A percentile compares a stretch with the other conserved stretches of the same genome.
Evolutionary conservation across 108 stramenopile species (phyloP).

Genomic region (Seminavis robusta): DNA sequence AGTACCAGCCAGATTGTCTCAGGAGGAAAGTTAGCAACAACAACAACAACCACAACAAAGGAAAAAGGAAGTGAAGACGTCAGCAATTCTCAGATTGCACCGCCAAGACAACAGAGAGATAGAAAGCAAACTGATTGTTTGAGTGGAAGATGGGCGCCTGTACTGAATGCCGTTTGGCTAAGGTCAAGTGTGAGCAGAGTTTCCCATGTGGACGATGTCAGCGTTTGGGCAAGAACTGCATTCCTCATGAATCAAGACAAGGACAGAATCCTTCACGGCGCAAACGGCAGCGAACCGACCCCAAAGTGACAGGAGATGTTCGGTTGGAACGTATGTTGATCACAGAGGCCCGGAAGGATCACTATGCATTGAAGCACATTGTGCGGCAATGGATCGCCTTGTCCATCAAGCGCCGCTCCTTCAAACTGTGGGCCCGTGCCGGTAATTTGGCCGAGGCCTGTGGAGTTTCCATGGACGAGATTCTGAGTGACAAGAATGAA

Average conservation of each 20-base stretch:
- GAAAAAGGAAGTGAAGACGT: too few relatives aligned
- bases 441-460: slow-evolving; percentile 1
- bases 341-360: slow-evolving; percentile 8
- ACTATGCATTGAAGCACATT: slow-evolving; percentile 11
- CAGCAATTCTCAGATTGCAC: too few relatives aligned
- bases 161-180: slow-evolving; percentile 9
- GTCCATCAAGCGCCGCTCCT: slow-evolving; percentile 11
- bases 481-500: too few relatives aligned
- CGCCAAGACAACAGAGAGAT: too few relatives aligned
- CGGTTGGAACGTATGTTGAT: too few relatives aligned
- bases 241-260: slow-evolving; percentile 11
- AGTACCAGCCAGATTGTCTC: too few relatives aligned
- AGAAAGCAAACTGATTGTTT: too few relatives aligned
- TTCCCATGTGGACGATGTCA: slow-evolving; percentile 7
- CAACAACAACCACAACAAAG: too few relatives aligned
- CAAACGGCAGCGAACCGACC: too few relatives aligned
- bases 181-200: slow-evolving; percentile 16
- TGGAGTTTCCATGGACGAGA: slow-evolving; percentile 16
- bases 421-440: slow-evolving; percentile 6
- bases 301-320: too few relatives aligned
- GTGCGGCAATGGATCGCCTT: slow-evolving; percentile 13
- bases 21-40: too few relatives aligned
- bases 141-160: too few relatives aligned
- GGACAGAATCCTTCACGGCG: slow-evolving; percentile 6
- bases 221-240: slow-evolving; percentile 3